Conservation (phyloP, 331 rosid genomes). For the Telfairia occidentalis region DNA sequence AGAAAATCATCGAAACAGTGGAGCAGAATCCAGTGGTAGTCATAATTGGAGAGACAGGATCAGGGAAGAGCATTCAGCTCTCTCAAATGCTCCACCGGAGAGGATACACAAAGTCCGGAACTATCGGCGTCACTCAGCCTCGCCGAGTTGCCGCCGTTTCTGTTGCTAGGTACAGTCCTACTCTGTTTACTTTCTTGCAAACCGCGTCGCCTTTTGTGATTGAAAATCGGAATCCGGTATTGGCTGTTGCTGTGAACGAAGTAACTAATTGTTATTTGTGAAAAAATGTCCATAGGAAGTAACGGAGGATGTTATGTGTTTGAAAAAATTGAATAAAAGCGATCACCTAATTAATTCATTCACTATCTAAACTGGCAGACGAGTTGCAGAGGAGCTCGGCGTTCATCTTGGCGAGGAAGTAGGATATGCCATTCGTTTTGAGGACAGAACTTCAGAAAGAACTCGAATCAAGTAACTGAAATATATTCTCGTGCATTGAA, state of each 20-base stretch:
- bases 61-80: constrained; percentile 95
- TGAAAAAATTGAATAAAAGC: not conserved
- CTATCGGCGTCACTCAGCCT: constrained; percentile 81
- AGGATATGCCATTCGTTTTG: constrained; percentile 87
- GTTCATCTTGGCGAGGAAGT: constrained; percentile 91
- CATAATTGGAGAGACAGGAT: constrained; percentile 87
- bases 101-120: constrained; percentile 56
- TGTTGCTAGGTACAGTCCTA: constrained; percentile 54
- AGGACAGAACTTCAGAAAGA: constrained; percentile 70
- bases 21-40: constrained; percentile 53
- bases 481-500: not conserved
- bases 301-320: not conserved
- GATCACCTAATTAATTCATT: not conserved
- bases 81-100: constrained; percentile 77
- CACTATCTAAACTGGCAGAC: constrained; percentile 27
- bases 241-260: not conserved
- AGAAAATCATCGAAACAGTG: constrained; percentile 60
- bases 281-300: not conserved
- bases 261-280: not conserved
- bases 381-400: constrained; percentile 83
- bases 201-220: not conserved
- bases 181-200: not conserved
- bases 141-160: constrained; percentile 95
- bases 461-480: constrained; percentile 58
- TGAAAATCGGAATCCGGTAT: not conserved